A percentile compares a stretch with the other conserved stretches of the same genome.
Evolutionary conservation across 1,139 yeast genomes (phyloP).

Genomic region (Sugiyamaella xylanicola): DNA sequence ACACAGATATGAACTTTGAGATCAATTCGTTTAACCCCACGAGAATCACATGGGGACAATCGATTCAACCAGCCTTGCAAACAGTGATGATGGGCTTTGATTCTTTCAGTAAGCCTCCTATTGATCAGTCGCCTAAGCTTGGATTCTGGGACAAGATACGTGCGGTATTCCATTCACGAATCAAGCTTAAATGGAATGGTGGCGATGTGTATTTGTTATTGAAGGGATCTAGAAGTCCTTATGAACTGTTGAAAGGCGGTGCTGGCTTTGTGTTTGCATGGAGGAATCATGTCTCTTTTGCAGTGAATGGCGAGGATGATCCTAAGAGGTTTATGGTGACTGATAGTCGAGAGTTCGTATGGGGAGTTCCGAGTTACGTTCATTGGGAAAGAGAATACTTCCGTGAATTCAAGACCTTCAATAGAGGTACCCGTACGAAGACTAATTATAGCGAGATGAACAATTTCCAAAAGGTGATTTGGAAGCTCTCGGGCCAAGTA

Average conservation of each 20-base stretch:
- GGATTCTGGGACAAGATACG: constrained; percentile 84
- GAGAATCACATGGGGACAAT: constrained; percentile 82
- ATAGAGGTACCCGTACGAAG: constrained; percentile 29
- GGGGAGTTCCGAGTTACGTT: constrained; percentile 60
- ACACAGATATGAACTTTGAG: constrained; percentile 59
- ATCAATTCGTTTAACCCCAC: constrained; percentile 63
- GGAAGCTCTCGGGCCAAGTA: constrained; percentile 56
- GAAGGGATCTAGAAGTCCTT: constrained; percentile 80
- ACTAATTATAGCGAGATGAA: constrained; percentile 35
- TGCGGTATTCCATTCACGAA: constrained; percentile 58
- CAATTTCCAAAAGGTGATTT: constrained; percentile 49
- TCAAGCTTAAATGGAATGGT: constrained; percentile 52
- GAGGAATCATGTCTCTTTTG: constrained; percentile 62
- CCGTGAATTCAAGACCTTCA: constrained; percentile 27
- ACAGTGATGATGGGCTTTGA: constrained; percentile 80
- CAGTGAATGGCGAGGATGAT: constrained; percentile 62
- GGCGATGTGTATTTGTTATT: constrained; percentile 52
- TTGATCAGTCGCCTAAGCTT: constrained; percentile 79
- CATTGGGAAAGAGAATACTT: constrained; percentile 41
- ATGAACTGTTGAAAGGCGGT: constrained; percentile 63
- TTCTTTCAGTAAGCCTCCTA: constrained; percentile 75
- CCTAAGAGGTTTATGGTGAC: constrained; percentile 65
- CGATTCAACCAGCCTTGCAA: constrained; percentile 81
- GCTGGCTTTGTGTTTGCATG: constrained; percentile 85
- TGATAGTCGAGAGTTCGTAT: constrained; percentile 64